Percentiles rank a stretch among this genome's conserved stretches.
These are phyloP conservation scores for Lithohypha guttulata DNA, from an alignment of 2,329 filamentous ascomycete genomes.

Conservation along the genomic window DNA sequence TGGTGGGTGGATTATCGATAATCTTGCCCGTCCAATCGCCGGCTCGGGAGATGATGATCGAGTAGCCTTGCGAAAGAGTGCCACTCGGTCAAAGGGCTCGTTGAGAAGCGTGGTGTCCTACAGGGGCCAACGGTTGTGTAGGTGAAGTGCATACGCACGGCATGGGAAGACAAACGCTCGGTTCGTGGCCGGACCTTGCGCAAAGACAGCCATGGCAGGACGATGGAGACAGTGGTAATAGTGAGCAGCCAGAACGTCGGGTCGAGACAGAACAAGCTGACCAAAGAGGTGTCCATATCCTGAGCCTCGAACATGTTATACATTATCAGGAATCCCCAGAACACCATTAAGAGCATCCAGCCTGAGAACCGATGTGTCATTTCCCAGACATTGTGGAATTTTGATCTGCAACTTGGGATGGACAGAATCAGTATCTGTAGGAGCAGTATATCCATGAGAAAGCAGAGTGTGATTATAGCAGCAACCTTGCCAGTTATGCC, in stretches of 20 bases:
- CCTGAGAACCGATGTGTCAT: slow-evolving; percentile 58
- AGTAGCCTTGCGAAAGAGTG: slow-evolving; percentile 64
- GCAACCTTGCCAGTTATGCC: slow-evolving; percentile 24
- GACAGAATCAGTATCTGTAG: slow-evolving; percentile 50
- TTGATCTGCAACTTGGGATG: slow-evolving; percentile 50
- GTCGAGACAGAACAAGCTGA: slow-evolving; percentile 32
- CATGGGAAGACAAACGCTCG: slow-evolving; percentile 59
- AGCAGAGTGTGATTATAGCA: slow-evolving; percentile 36
- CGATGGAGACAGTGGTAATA: slow-evolving; percentile 51
- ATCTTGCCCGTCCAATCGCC: slow-evolving; percentile 60
- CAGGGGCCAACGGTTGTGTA: slow-evolving; percentile 48
- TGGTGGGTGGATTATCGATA: slow-evolving; percentile 49
- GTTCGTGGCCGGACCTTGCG: slow-evolving; percentile 55
- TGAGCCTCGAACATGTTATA: slow-evolving; percentile 33
- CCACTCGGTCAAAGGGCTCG: slow-evolving; percentile 55
- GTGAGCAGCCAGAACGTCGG: slow-evolving; percentile 57
- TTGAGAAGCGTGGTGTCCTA: slow-evolving; percentile 48
- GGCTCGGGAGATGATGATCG: slow-evolving; percentile 57
- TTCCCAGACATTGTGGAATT: slow-evolving; percentile 58
- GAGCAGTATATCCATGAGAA: slow-evolving; percentile 45
- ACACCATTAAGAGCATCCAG: slow-evolving; percentile 53
- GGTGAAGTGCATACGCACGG: slow-evolving; percentile 57
- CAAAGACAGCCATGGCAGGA: slow-evolving; percentile 62
- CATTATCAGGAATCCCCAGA: slow-evolving; percentile 53
- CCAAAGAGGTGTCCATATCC: slow-evolving; percentile 31